Conservation (phyloP, 345 rosid species). For the Balakata baccata region DNA sequence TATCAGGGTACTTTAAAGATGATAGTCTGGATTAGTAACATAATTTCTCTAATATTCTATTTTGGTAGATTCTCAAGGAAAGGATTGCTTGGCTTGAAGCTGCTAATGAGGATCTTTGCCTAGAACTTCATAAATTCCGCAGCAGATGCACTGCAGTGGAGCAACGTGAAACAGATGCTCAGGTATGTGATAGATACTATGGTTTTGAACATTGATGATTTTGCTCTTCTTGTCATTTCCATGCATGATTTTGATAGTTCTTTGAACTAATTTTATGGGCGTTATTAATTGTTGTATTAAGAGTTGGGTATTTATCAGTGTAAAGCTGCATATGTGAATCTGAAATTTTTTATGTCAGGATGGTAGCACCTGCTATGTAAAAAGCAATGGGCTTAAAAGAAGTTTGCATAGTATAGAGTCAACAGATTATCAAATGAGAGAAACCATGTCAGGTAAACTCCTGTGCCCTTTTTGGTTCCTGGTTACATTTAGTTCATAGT, state of each 20-base stretch:
- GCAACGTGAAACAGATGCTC: conserved; percentile 68
- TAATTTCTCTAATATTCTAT: conserved; percentile 3
- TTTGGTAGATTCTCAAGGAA: conserved; percentile 73
- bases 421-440: conserved; percentile 73
- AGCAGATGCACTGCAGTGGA: conserved; percentile 52
- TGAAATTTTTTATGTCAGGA: conserved; percentile 46
- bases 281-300: too few relatives aligned
- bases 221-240: conserved; percentile 1
- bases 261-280: not conserved
- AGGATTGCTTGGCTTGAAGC: conserved; percentile 92
- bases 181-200: conserved; percentile 43
- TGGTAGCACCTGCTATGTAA: conserved; percentile 54
- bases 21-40: not conserved
- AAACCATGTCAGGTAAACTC: conserved; percentile 56
- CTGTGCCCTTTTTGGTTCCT: not conserved
- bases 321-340: too few relatives aligned
- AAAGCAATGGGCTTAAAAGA: conserved; percentile 79
- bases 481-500: not conserved
- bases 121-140: conserved; percentile 81
- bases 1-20: conserved; percentile 25
- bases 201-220: not conserved
- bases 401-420: conserved; percentile 79
- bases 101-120: conserved; percentile 85
- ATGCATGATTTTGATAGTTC: conserved; percentile 4
- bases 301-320: too few relatives aligned